Conservation (phyloP, 2,329 filamentous ascomycete genomes). For the Fusarium euwallaceae region DNA sequence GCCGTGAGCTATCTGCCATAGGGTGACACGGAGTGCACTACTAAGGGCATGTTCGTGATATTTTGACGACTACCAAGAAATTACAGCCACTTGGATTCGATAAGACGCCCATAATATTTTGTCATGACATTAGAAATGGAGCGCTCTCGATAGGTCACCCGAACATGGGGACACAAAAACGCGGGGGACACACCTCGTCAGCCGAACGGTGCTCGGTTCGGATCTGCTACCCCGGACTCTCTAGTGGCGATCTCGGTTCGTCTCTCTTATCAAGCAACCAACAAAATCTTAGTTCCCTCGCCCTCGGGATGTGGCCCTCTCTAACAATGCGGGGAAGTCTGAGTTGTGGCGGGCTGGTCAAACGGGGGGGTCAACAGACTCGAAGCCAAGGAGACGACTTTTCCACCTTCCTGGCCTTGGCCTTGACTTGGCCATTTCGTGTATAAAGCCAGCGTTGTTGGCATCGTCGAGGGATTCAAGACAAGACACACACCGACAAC, state of each 20-base stretch:
- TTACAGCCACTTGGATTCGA: not conserved
- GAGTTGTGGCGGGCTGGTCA: not conserved
- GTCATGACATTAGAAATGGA: not conserved
- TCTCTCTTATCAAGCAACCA: not conserved
- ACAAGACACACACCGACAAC: not conserved
- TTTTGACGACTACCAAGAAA: not conserved
- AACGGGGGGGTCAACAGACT: not conserved
- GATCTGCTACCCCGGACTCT: slow-evolving; percentile 18
- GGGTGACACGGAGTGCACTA: not conserved
- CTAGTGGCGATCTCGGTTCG: slow-evolving; percentile 29
- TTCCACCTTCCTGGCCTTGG: not conserved
- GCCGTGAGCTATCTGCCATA: not conserved
- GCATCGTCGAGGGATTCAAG: not conserved
- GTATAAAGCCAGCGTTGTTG: not conserved
- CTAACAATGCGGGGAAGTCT: slow-evolving; percentile 2
- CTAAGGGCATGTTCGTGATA: not conserved
- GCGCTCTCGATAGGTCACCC: not conserved
- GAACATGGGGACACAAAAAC: not conserved
- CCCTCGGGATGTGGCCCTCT: slow-evolving; percentile 35
- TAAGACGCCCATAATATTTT: not conserved
- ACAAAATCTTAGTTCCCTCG: slow-evolving; percentile 21
- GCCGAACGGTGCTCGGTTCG: slow-evolving; percentile 28
- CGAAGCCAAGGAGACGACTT: not conserved
- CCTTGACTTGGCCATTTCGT: not conserved
- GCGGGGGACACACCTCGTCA: not conserved